These are phyloP conservation scores for Apiotrichum mycotoxinovorans DNA, from an alignment of 1,284 basidiomycete genomes.

Conservation along the genomic window DNA sequence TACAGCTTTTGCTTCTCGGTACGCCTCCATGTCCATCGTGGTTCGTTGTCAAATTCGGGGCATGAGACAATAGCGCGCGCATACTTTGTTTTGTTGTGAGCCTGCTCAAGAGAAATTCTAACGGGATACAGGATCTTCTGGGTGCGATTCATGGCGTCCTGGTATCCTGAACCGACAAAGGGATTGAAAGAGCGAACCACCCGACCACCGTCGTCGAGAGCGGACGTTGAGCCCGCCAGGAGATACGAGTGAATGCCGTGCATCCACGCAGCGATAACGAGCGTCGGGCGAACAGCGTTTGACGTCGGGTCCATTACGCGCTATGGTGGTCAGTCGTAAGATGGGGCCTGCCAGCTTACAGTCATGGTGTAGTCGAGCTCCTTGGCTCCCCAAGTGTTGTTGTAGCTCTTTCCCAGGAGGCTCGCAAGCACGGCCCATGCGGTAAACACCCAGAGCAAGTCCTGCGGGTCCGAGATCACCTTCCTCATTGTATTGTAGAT, in stretches of 20 bases:
- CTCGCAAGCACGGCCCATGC: conserved; percentile 45
- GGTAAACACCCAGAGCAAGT: conserved; percentile 46
- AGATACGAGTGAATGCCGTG: conserved; percentile 48
- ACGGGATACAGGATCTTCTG: conserved; percentile 30
- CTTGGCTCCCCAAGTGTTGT: conserved; percentile 26
- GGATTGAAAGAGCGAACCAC: conserved; percentile 34
- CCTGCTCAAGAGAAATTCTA: conserved; percentile 23
- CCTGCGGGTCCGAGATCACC: conserved; percentile 28
- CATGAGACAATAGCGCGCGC: conserved; percentile 7
- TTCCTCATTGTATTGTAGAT: conserved; percentile 34
- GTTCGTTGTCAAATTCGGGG: conserved; percentile 17
- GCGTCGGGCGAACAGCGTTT: conserved; percentile 31
- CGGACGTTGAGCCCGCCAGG: conserved; percentile 23
- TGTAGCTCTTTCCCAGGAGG: conserved; percentile 43
- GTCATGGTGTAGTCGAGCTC: conserved; percentile 45
- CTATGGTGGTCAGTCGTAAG: conserved; percentile 22
- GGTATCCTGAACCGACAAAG: conserved; percentile 23
- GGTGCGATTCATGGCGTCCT: conserved; percentile 23
- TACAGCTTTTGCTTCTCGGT: conserved; percentile 30
- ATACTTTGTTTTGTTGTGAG: conserved; percentile 11
- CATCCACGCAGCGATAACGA: conserved; percentile 45
- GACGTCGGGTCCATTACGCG: conserved; percentile 34
- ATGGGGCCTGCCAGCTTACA: conserved; percentile 27
- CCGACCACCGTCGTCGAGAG: conserved; percentile 22
- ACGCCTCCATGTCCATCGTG: conserved; percentile 34